Evolutionary conservation across 2,329 filamentous ascomycete species (phyloP).

Genomic region (Sporothrix brasiliensis): DNA sequence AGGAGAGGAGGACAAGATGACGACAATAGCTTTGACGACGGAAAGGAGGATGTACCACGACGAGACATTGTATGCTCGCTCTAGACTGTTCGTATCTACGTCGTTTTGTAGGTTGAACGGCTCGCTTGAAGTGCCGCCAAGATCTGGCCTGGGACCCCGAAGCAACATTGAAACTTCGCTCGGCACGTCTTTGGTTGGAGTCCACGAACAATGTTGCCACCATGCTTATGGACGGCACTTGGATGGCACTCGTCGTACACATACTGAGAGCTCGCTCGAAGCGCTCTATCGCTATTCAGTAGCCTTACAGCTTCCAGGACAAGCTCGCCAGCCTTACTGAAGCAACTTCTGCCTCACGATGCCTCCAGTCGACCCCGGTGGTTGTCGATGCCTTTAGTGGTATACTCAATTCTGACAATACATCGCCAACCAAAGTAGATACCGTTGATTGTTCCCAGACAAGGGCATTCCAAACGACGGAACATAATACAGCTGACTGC

Average conservation of each 20-base stretch:
- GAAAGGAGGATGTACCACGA: not conserved
- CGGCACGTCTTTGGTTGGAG: no score
- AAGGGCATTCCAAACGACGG: no score
- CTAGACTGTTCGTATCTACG: not conserved
- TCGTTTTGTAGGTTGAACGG: no score
- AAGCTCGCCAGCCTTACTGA: not conserved
- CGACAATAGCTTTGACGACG: not conserved
- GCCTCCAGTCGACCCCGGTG: not conserved
- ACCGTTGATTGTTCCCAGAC: no score
- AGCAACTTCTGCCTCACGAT: not conserved
- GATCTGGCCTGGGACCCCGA: not conserved
- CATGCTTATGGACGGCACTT: no score
- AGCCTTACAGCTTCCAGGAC: not conserved
- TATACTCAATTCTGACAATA: not conserved
- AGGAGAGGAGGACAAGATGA: not conserved
- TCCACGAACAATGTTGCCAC: no score
- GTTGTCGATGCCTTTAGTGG: not conserved
- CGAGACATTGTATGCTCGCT: not conserved
- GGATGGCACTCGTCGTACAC: not conserved
- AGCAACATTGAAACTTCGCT: not conserved
- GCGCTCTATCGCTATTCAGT: not conserved
- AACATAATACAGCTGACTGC: no score
- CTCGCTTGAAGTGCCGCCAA: no score
- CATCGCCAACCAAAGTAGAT: not conserved
- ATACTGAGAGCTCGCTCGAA: constrained; percentile 6